These are phyloP conservation scores for Backusella parvicylindrica DNA, from an alignment of 192 early-diverging fungal species.

Conservation along the genomic window DNA sequence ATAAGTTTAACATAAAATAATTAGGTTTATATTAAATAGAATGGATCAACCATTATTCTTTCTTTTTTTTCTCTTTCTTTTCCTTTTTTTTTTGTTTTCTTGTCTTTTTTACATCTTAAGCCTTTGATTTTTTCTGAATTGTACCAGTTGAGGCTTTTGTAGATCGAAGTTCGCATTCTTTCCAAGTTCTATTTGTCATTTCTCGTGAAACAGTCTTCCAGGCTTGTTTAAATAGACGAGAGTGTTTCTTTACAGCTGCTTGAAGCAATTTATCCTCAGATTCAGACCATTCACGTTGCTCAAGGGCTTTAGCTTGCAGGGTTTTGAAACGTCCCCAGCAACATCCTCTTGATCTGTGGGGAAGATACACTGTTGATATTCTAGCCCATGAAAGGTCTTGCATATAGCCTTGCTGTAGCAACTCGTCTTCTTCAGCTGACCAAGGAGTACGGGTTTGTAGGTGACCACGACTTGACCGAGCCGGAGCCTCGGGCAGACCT, in stretches of 20 bases:
- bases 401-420: slow-evolving; percentile 22
- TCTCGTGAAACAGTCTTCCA: slow-evolving; percentile 22
- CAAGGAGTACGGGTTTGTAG: slow-evolving; percentile 21
- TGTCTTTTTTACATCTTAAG: background rate
- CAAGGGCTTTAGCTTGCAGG: slow-evolving; percentile 9
- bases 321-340: slow-evolving; percentile 28
- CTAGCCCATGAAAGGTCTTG: slow-evolving; percentile 27
- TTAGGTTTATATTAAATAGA: background rate
- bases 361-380: slow-evolving; percentile 24
- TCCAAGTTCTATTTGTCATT: slow-evolving; percentile 17
- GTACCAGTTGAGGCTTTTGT: background rate
- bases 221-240: slow-evolving; percentile 24
- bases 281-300: slow-evolving; percentile 15
- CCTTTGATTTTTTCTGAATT: background rate
- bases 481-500: background rate
- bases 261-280: slow-evolving; percentile 15
- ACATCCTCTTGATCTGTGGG: slow-evolving; percentile 25
- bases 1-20: background rate
- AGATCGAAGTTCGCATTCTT: slow-evolving; percentile 19
- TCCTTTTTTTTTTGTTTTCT: background rate
- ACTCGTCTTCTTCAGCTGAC: slow-evolving; percentile 19
- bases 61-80: background rate
- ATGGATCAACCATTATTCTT: background rate
- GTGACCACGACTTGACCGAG: background rate
- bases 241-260: slow-evolving; percentile 18